Evolutionary conservation across 2,329 filamentous ascomycete species (phyloP).

Genomic region (Metarhizium humberi): DNA sequence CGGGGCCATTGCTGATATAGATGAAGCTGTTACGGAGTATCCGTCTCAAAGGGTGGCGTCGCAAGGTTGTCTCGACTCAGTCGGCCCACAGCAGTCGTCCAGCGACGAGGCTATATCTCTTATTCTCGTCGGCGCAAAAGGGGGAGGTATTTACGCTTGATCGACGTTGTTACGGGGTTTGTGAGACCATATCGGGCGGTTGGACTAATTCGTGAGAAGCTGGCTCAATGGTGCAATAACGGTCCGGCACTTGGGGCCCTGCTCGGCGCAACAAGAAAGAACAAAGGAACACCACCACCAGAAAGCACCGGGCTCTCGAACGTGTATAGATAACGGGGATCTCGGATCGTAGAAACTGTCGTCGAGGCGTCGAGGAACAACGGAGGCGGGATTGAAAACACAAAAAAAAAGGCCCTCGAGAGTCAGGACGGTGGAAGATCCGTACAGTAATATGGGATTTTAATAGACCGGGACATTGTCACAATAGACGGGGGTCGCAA

Average conservation of each 20-base stretch:
- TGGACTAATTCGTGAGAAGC: slow-evolving; percentile 1
- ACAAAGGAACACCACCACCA: not conserved
- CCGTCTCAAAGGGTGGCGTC: not conserved
- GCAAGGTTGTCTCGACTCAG: not conserved
- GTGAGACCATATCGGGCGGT: not conserved
- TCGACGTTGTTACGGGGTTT: slow-evolving; percentile 3
- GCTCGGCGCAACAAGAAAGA: not conserved
- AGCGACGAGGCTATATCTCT: not conserved
- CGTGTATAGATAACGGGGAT: not conserved
- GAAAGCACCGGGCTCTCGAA: slow-evolving; percentile 4
- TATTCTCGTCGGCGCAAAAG: not conserved
- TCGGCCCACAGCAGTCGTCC: not conserved
- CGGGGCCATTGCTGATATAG: slow-evolving; percentile 36
- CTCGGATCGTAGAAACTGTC: not conserved
- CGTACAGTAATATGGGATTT: not conserved
- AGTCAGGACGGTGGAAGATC: not conserved
- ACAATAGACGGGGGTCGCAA: not conserved
- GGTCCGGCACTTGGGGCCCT: not conserved
- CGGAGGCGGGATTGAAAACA: no score
- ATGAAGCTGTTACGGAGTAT: not conserved
- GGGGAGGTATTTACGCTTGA: not conserved
- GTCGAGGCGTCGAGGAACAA: not conserved
- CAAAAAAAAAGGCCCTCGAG: no score
- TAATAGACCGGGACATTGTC: not conserved
- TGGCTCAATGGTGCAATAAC: slow-evolving; percentile 4